Evolutionary conservation across 805 yeast species (phyloP).

Genomic region (Schwanniomyces polymorphus): DNA sequence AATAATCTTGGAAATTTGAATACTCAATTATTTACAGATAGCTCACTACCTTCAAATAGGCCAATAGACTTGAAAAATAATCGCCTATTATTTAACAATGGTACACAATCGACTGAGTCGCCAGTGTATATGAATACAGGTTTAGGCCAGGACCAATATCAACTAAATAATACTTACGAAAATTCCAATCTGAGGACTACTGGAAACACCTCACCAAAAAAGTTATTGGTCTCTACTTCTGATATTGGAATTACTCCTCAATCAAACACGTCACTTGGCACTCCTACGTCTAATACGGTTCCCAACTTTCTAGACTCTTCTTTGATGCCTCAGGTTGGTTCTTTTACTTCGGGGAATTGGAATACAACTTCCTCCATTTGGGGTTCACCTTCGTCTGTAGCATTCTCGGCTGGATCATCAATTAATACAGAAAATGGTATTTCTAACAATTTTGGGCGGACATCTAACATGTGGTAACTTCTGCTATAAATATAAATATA

Average conservation of each 20-base stretch:
- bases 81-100: conserved; percentile 15
- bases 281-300: background rate
- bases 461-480: conserved; percentile 18
- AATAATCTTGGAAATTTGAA: background rate
- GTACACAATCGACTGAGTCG: conserved; percentile 17
- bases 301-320: conserved; percentile 16
- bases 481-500: too few species aligned
- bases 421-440: conserved; percentile 3
- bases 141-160: conserved; percentile 10
- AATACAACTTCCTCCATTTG: conserved; percentile 18
- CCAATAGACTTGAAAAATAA: conserved; percentile 15
- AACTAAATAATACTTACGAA: conserved; percentile 13
- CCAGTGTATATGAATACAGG: conserved; percentile 5
- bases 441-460: conserved; percentile 10
- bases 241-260: background rate
- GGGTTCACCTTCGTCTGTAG: conserved; percentile 16
- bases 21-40: conserved; percentile 8
- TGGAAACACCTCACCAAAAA: conserved; percentile 21
- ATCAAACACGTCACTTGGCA: background rate
- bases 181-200: conserved; percentile 3
- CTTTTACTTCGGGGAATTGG: conserved; percentile 11
- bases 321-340: conserved; percentile 9
- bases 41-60: background rate
- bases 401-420: conserved; percentile 3
- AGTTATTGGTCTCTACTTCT: conserved; percentile 15